These are phyloP conservation scores for Chenopodium formosanum DNA, from an alignment of 148 eudicot species.

Conservation along the genomic window DNA sequence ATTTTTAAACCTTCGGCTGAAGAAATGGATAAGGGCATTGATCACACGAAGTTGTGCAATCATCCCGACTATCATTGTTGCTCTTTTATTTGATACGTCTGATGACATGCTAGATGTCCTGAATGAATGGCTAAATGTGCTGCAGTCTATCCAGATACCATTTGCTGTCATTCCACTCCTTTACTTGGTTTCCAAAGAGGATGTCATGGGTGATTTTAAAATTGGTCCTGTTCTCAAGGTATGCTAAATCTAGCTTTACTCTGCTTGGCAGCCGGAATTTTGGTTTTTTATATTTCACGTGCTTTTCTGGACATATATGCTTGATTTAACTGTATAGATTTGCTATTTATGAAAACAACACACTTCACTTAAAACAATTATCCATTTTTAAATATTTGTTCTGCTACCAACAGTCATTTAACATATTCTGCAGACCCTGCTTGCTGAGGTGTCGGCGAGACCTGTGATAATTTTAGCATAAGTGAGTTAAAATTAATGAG, in stretches of 20 bases:
- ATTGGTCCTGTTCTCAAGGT: conserved; percentile 84
- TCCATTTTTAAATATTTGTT: too few species aligned
- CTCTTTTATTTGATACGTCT: conserved; percentile 73
- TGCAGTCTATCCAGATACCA: conserved; percentile 93
- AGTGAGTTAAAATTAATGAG: too few species aligned
- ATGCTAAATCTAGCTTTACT: conserved; percentile 9
- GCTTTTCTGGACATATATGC: background rate
- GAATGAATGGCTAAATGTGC: conserved; percentile 94
- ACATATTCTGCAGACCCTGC: background rate
- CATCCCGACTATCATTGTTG: conserved; percentile 85
- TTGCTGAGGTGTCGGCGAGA: background rate
- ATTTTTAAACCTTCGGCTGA: conserved; percentile 66
- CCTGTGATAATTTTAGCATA: background rate
- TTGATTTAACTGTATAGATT: too few species aligned
- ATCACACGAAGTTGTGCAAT: conserved; percentile 94
- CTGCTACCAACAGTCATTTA: background rate
- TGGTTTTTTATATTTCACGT: background rate
- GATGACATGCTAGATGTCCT: conserved; percentile 69
- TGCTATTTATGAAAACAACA: too few species aligned
- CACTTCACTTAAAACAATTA: too few species aligned
- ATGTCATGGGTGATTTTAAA: conserved; percentile 82
- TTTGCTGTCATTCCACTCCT: conserved; percentile 96
- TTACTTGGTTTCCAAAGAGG: conserved; percentile 87
- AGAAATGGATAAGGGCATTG: conserved; percentile 96
- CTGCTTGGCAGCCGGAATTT: conserved; percentile 10